Base-by-base conservation (phyloP, 192 early-diverging fungal species). In the Coemansia sp. region DNA sequence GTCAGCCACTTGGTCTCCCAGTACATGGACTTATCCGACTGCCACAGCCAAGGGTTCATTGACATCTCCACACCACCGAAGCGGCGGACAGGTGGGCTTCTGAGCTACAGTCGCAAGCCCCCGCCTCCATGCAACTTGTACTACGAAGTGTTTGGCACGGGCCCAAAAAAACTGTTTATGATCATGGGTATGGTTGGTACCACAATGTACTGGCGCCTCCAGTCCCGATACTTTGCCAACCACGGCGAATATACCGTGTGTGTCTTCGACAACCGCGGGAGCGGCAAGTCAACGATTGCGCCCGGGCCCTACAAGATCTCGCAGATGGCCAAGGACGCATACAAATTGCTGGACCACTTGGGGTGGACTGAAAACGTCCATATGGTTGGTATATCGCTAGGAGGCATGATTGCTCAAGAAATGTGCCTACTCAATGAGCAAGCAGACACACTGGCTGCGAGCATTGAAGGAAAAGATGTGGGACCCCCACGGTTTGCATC, bases 251-350 rank as follows among this genome's bases (percentile, higher is more conserved):
- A 87, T 66, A 88, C 87, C 3, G 79, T 88, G 5, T 84, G 89
- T 26, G 84, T 93, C 18, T 94, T 94, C 66, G 94, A 95, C 61
- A 95, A 95, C 84, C 83, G 92, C 45, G 94, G 92, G 13, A 85
- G 87, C 33, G 94, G 94, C 10, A 70, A 75, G 61, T 75, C 67
- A 4, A 65, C 69, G 2, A 55, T 79, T 7, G 53, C 68, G 2
- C 51, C 62, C 2, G 74, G 79, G 4, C 71, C 78, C 0, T 75
- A 67, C 58, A 87, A 86, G 29, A 88, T 90, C 9, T 81, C 85
- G n/a, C 89, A 91, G 66, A 86, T 96, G 86, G 93, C 93, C 7
- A 62, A 81, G 25, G 94, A 96, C 61, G 85, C 89, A 0, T 66
- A 79, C 13, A 82, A 85, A 10, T 73, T 96, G 20, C 72, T 94